Percentiles rank a stretch among this genome's conserved stretches.
phyloP scores from a whole-genome alignment of 2,329 filamentous ascomycete species.

The Teratosphaeriaceae sp. region DNA sequence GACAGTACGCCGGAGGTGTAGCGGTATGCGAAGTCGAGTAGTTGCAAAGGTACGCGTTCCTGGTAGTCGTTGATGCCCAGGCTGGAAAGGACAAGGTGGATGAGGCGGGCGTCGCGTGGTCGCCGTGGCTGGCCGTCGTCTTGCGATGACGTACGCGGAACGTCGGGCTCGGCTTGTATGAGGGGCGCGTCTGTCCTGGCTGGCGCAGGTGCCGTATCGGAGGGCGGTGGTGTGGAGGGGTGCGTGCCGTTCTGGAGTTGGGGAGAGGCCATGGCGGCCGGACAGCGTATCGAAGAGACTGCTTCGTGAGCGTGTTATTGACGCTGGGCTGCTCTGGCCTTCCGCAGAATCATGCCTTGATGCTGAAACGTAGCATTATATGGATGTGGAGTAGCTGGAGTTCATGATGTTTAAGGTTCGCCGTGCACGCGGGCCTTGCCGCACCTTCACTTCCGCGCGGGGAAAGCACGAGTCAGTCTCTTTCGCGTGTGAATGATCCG shows the following conservation, averaged over 20 bases:
- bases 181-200: constrained; percentile 12
- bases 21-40: constrained; percentile 82
- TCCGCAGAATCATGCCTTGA: too few relatives aligned
- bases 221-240: constrained; percentile 24
- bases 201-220: constrained; percentile 16
- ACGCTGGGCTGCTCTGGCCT: too few relatives aligned
- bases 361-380: too few relatives aligned
- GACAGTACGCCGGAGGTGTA: constrained; percentile 66
- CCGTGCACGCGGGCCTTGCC: too few relatives aligned
- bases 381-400: too few relatives aligned
- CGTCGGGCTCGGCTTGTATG: constrained; percentile 17
- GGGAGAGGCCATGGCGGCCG: constrained; percentile 9
- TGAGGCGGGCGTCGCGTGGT: constrained; percentile 70
- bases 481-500: too few relatives aligned
- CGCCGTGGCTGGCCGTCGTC: constrained; percentile 41
- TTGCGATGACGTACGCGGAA: constrained; percentile 26
- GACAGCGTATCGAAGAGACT: too few relatives aligned
- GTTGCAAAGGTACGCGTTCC: constrained; percentile 71
- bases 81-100: constrained; percentile 72
- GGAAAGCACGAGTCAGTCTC: too few relatives aligned
- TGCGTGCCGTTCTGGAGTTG: constrained; percentile 14
- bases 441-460: too few relatives aligned
- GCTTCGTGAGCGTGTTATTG: too few relatives aligned
- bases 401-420: too few relatives aligned
- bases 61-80: constrained; percentile 76